Base-by-base conservation (phyloP, 2,329 filamentous ascomycete genomes). In the Arthrobotrys iridis region DNA sequence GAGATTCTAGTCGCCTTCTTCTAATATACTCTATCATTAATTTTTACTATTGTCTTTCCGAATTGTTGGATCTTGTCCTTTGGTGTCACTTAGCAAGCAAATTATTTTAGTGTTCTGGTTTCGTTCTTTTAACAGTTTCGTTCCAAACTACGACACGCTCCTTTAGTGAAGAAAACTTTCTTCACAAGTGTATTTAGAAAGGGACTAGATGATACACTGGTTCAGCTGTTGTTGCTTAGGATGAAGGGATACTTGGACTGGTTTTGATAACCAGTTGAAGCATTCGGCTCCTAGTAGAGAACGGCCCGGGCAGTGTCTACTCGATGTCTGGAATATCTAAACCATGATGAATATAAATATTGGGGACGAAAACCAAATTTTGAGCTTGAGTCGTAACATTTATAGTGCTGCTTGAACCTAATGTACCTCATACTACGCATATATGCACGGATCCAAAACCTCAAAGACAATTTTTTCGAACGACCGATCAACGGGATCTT, bases 21-120 rank as follows among this genome's bases (percentile, higher is more conserved):
- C 26, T 58, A 50, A 75, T 65, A 65, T 46, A 65, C 58, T 57
- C 66, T 71, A 75, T 65, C 71, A 75, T 68, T 63, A 68, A 62
- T 67, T 60, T 67, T 67, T 52, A 50, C 24, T 60, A 57, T 68
- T 64, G 63, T 46, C 57, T 40, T 40, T 35, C 37, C 37, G 33
- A 57, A 18, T 40, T 64, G 24, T 59, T 68, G 41, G 64, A 35
- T 52, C 35, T 26, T 75, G 48, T 58, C 55, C 20, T 55, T 22
- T 67, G 58, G 66, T 64, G 66, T 71, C 15, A 64, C 30, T 63
- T 64, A 71, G 57, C 58, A 71, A 57, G 65, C 45, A 68, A 55
- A 52, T 33, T 70, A n/a, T 70, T 26, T 35, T 45, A 48, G 35
- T 55, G 46, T 57, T 57, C 37, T 57, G 37, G 40, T 63, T 57